phyloP scores from a whole-genome alignment of 169 alveolate species.

The Plasmodium vinckei region DNA sequence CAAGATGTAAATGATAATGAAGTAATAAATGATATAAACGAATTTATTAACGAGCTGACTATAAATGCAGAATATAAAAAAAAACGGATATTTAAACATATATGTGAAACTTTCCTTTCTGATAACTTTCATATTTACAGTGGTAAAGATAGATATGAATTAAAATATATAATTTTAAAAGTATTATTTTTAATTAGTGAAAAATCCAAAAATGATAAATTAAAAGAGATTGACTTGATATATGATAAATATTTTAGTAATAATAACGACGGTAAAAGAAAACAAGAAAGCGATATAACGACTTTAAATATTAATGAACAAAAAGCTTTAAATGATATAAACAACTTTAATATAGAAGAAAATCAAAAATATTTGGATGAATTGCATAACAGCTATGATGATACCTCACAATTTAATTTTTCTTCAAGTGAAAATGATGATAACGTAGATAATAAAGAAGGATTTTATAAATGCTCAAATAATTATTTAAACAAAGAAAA shows the following conservation, averaged over 20 bases:
- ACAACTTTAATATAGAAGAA: conserved; percentile 53
- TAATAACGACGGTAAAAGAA: conserved; percentile 1
- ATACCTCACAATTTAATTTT: conserved; percentile 8
- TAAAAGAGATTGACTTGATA: conserved; percentile 37
- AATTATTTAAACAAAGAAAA: conserved; percentile 4
- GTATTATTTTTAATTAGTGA: conserved; percentile 73
- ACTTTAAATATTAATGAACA: conserved; percentile 48
- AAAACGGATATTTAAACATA: conserved; percentile 63
- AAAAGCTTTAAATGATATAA: conserved; percentile 58
- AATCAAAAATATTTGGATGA: conserved; percentile 52
- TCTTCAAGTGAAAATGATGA: conserved; percentile 29
- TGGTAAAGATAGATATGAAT: conserved; percentile 70
- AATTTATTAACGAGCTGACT: conserved; percentile 58
- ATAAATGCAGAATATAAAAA: conserved; percentile 75
- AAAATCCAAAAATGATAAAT: conserved; percentile 26
- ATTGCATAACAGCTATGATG: conserved; percentile 24
- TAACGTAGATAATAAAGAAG: conserved; percentile 8
- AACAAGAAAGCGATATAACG: not conserved
- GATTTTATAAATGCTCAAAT: not conserved
- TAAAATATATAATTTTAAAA: conserved; percentile 67
- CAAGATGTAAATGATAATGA: conserved; percentile 76
- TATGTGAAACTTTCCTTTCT: conserved; percentile 57
- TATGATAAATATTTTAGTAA: conserved; percentile 41
- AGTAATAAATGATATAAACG: conserved; percentile 62
- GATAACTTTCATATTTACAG: conserved; percentile 54